A percentile compares a stretch with the other conserved stretches of the same genome.
Conservation (phyloP, 495 filamentous ascomycete species). For the Xylaria scruposa region DNA sequence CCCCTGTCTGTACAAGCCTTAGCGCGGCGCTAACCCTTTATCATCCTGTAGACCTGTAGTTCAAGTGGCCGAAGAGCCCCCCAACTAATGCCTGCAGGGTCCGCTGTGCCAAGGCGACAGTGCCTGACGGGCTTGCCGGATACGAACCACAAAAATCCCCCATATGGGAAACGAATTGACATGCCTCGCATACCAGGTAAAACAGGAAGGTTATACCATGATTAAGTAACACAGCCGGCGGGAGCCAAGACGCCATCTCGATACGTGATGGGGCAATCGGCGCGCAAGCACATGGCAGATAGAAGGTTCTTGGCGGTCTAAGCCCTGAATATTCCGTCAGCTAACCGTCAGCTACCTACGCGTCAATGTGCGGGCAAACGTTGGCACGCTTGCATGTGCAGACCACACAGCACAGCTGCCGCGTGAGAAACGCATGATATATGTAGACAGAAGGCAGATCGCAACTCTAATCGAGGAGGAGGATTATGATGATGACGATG, state of each 20-base stretch:
- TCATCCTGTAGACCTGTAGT: too few relatives aligned
- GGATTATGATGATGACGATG: not conserved
- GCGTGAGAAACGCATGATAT: not conserved
- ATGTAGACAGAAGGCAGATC: not conserved
- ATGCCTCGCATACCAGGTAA: not conserved
- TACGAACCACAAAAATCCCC: constrained; percentile 11
- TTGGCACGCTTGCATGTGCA: not conserved
- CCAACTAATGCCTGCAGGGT: not conserved
- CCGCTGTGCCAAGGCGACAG: not conserved
- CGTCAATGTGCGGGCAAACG: constrained; percentile 1
- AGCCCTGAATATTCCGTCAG: constrained; percentile 8
- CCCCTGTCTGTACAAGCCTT: too few relatives aligned
- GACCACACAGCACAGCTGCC: not conserved
- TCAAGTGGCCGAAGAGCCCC: not conserved
- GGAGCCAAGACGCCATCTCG: constrained; percentile 26
- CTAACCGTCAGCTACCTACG: constrained; percentile 5
- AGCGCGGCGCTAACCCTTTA: too few relatives aligned
- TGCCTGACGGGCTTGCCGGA: constrained; percentile 17
- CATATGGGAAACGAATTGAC: not conserved
- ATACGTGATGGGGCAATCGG: constrained; percentile 15
- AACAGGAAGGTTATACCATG: constrained; percentile 6
- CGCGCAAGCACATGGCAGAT: constrained; percentile 15
- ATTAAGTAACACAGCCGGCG: not conserved
- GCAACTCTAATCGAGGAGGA: not conserved
- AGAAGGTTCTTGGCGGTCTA: constrained; percentile 13